Evolutionary conservation across 1,284 basidiomycete species (phyloP), one percentile per base, ranked within the genome.

Genomic region (Apiotrichum gracile): DNA sequence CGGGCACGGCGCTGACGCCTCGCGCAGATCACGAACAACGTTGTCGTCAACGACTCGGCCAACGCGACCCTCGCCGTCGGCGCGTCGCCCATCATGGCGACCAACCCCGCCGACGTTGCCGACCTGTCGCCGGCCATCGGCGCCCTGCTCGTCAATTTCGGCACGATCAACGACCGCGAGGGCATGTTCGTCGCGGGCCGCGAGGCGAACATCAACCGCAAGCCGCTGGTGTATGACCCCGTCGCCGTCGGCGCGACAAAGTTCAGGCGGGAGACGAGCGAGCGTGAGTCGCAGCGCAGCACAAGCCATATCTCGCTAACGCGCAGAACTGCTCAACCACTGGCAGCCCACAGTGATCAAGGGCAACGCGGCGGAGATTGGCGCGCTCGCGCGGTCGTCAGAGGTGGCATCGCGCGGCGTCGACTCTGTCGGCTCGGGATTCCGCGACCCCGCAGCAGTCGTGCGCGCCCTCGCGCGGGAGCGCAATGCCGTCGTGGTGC

Each of bases 331-430:
- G 14, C 76, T 97, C n/a, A 81, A 87, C 58, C 76, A 80, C 43
- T 94, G 87, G 81, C 92, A 97, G 70, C 84, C 88, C 17, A 87
- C 86, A 19, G 85, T 96, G 19, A 91, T 97, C 76, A 97, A 97
- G 74, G 94, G 93, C 6, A 97, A 97, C 68, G 87, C 91, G 0
- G 91, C 84, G 21, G 94, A 97, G 73, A 84, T 97, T 22, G 89
- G 84, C 0, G 80, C 86, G 0, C 76, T 97, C 14, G 82, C 85
- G 1, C 81, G 85, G 17, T 86, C 85, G 0, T 70, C 72, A n/a
- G 91, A 91, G 77, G 88, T 91, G 4, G 73, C 80, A 60, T 81
- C 86, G n/a, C 84, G 84, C 67, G 93, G 94, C 2, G 93, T 97
- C 3, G 94, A 97, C 72, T 87, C 85, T 47, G 79, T 86, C 16